These are phyloP conservation scores for Diaporthe amygdali DNA, from an alignment of 2,329 filamentous ascomycete genomes.

Conservation along the genomic window DNA sequence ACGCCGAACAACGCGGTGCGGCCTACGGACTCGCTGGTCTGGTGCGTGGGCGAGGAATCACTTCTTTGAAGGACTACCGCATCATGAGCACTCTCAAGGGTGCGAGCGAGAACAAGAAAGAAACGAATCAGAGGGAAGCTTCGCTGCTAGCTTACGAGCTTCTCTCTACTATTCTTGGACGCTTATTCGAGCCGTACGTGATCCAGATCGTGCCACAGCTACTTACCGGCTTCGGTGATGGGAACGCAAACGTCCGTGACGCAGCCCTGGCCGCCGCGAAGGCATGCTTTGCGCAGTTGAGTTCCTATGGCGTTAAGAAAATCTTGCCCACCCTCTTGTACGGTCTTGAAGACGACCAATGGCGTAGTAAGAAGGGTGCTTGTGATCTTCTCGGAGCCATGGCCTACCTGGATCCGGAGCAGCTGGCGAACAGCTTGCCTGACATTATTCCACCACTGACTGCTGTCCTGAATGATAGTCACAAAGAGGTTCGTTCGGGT, in stretches of 20 bases:
- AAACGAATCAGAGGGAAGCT: conserved; percentile 85
- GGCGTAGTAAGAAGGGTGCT: conserved; percentile 98
- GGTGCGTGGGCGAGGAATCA: conserved; percentile 85
- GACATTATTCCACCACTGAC: conserved; percentile 97
- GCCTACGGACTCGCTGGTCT: conserved; percentile 94
- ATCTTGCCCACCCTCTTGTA: conserved; percentile 90
- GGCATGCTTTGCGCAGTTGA: conserved; percentile 89
- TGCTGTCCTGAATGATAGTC: conserved; percentile 92
- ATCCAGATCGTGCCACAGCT: conserved; percentile 94
- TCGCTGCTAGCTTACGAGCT: conserved; percentile 91
- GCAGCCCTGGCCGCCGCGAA: conserved; percentile 93
- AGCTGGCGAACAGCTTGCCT: conserved; percentile 88
- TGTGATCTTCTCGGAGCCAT: conserved; percentile 97
- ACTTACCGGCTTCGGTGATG: conserved; percentile 86
- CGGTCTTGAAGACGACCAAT: conserved; percentile 92
- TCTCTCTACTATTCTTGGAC: conserved; percentile 82
- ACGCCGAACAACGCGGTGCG: conserved; percentile 89
- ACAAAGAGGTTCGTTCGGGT: conserved; percentile 92
- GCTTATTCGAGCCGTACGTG: conserved; percentile 93
- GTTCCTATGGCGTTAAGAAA: conserved; percentile 94
- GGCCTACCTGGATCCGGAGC: conserved; percentile 96
- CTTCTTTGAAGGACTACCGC: conserved; percentile 80
- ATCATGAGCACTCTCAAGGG: conserved; percentile 82
- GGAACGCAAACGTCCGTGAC: conserved; percentile 86
- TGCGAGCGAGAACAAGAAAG: conserved; percentile 95